Evolutionary conservation across 2,329 filamentous ascomycete species (phyloP).

Genomic region (Ascochyta koolunga): DNA sequence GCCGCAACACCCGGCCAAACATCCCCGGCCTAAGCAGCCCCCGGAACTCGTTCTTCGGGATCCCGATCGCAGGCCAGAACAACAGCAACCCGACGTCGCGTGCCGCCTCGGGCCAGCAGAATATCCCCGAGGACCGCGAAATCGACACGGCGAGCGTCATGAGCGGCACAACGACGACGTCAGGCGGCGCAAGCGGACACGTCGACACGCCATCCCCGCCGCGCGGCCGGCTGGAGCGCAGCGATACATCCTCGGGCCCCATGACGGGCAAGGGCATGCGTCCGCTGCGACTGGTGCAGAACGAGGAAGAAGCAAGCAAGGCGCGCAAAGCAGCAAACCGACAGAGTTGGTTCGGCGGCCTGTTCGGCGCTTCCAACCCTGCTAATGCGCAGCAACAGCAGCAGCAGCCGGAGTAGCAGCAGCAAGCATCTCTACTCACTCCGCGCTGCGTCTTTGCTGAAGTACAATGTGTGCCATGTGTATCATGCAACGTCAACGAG

Average conservation of each 20-base stretch:
- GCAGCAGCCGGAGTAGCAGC: slow-evolving; percentile 14
- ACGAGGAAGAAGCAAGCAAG: slow-evolving; percentile 54
- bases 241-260: slow-evolving; percentile 42
- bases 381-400: slow-evolving; percentile 17
- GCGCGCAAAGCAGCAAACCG: slow-evolving; percentile 54
- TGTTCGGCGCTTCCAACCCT: slow-evolving; percentile 48
- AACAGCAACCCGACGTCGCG: slow-evolving; percentile 50
- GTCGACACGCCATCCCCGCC: slow-evolving; percentile 55
- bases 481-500: neutral
- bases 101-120: slow-evolving; percentile 42
- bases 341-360: slow-evolving; percentile 54
- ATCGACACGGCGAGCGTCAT: slow-evolving; percentile 30
- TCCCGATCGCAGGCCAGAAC: slow-evolving; percentile 51
- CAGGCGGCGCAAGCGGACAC: slow-evolving; percentile 31
- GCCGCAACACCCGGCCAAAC: slow-evolving; percentile 50
- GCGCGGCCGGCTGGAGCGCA: slow-evolving; percentile 60
- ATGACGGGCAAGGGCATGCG: slow-evolving; percentile 73
- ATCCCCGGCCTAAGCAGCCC: slow-evolving; percentile 52
- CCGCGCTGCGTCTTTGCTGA: too few relatives aligned
- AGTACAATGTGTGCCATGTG: too few relatives aligned
- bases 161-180: slow-evolving; percentile 17
- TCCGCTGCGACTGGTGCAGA: slow-evolving; percentile 85
- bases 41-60: slow-evolving; percentile 49
- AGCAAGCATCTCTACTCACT: neutral
- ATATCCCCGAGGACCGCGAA: slow-evolving; percentile 43